Evolutionary conservation across 2,329 filamentous ascomycete species (phyloP), one percentile per base, ranked within the genome.

Genomic region (Hypoxylon sp.): DNA sequence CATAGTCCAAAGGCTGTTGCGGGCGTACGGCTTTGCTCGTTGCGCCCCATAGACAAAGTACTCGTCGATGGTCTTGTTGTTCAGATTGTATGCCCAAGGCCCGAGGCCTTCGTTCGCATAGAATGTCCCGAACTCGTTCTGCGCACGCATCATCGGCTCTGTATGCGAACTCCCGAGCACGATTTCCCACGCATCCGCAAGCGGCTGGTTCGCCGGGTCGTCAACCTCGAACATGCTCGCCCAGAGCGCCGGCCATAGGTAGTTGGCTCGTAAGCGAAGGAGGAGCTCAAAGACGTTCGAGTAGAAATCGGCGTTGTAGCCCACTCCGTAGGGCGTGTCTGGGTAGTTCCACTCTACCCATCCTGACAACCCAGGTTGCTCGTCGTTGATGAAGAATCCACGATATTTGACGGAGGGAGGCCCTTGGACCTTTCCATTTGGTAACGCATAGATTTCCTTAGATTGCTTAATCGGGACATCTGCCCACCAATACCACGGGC

Each of bases 181-280:
- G 60, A 93, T 86, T 40, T 88, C 90, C 73, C 88, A 93, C n/a
- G 89, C 89, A 70, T 93, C 89, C 0, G 90, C 89, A 4, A 91
- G 82, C 0, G 88, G 86, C 73, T 91, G 89, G 70, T 89, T 93
- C 28, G 83, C 81, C 2, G 85, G 81, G 72, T 93, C 91, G 65
- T 93, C 91, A 1, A 91, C 84, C 72, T 89, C 87, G 72, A 93
- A 91, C 83, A 92, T 91, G 67, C 84, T 85, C 4, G 84, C 85
- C 91, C 90, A 93, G 32, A 87, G 82, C 0, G 89, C 85, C 0
- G 91, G 91, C 91, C 91, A 93, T 51, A 93, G 80, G 72, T 92
- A 93, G 76, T 93, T 93, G 14, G 90, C 90, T 36, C 87, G 84
- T 26, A 91, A 81, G 5, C 91, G 84, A 4, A 93, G 84, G 1